A percentile compares a stretch with the other conserved stretches of the same genome.
phyloP scores from a whole-genome alignment of 2,329 filamentous ascomycete species.

The Didymella lethalis region DNA sequence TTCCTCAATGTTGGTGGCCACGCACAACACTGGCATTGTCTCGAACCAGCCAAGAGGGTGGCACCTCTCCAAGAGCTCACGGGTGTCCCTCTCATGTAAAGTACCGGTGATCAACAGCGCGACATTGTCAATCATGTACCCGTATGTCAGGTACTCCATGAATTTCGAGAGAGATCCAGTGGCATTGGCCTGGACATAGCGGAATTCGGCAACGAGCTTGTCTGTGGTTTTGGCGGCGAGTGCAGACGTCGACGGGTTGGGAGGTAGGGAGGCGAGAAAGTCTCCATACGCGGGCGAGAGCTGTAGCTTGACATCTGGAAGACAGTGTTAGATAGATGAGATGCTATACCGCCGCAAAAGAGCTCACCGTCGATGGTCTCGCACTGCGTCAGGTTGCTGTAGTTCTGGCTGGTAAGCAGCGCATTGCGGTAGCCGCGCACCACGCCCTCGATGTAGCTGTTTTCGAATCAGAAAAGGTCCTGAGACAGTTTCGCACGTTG shows the following conservation, averaged over 20 bases:
- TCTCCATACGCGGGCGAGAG: slow-evolving; percentile 96
- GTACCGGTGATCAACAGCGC: slow-evolving; percentile 97
- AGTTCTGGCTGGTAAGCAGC: slow-evolving; percentile 88
- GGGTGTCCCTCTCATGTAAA: slow-evolving; percentile 94
- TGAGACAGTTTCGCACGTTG: background rate
- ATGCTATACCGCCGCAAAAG: background rate
- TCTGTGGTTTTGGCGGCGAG: slow-evolving; percentile 96
- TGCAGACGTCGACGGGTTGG: slow-evolving; percentile 94
- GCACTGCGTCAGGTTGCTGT: slow-evolving; percentile 96
- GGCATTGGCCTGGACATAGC: slow-evolving; percentile 93
- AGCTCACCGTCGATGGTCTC: slow-evolving; percentile 90
- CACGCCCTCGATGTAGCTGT: slow-evolving; percentile 94
- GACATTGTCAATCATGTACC: slow-evolving; percentile 99
- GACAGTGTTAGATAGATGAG: slow-evolving; percentile 13
- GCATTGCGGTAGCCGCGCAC: slow-evolving; percentile 96
- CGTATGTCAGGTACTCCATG: slow-evolving; percentile 98
- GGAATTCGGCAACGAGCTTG: slow-evolving; percentile 96
- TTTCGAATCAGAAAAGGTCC: slow-evolving; percentile 25
- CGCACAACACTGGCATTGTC: slow-evolving; percentile 96
- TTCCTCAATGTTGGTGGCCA: slow-evolving; percentile 98
- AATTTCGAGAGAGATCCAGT: slow-evolving; percentile 91
- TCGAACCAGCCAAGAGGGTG: slow-evolving; percentile 99
- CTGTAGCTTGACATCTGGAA: slow-evolving; percentile 92
- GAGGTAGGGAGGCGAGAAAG: slow-evolving; percentile 90
- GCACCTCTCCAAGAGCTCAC: slow-evolving; percentile 92